Evolutionary conservation across 176 grass and related monocot genomes (phyloP), one percentile per base, ranked within the genome.

Genomic region (Musa acuminata): DNA sequence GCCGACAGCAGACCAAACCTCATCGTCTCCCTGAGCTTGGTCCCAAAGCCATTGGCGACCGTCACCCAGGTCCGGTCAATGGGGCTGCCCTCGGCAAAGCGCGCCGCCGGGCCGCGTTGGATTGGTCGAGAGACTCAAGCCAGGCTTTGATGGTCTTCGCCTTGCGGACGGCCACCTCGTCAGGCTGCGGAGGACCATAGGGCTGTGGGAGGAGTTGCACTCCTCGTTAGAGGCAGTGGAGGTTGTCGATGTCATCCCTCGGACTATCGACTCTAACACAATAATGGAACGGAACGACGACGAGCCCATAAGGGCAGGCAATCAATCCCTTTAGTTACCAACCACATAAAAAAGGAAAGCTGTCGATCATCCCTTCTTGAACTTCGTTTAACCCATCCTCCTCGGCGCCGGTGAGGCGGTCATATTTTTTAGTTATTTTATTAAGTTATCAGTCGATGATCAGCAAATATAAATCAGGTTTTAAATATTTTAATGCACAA

Each of bases 11-110:
- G 17, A 8, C 57, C 55, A 60, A 10, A 76, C 53, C 53, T 82
- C 84, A 87, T 87, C 63, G 68, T 57, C 53, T 76, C 76, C 73
- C 84, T 52, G 63, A 87, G 74, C 76, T 82, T 87, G 14, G 55
- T 63, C 16, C 76, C 13, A 25, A 87, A 27, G 64, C 76, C 84
- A 66, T 82, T 79, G 16, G 84, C 79, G 68, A 87, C 75, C 19
- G 71, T 75, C 35, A 79, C 53, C 49, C 84, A 52, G 13, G 80
- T 83, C 13, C 84, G 35, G 48, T 87, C 84, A 2, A 87, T 71
- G 21, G 81, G 62, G 69, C 75, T 87, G 17, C 84, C 84, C 62
- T 79, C 84, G 0, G 54, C 19, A 6, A 87, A 87, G 22, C 53
- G 35, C 11, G 21, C 60, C 3, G 75, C 78, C 21, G 83, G 23